Evolutionary conservation across 768 basidiomycete species (phyloP), one percentile per base, ranked within the genome.

Genomic region (Cubamyces lactineus): DNA sequence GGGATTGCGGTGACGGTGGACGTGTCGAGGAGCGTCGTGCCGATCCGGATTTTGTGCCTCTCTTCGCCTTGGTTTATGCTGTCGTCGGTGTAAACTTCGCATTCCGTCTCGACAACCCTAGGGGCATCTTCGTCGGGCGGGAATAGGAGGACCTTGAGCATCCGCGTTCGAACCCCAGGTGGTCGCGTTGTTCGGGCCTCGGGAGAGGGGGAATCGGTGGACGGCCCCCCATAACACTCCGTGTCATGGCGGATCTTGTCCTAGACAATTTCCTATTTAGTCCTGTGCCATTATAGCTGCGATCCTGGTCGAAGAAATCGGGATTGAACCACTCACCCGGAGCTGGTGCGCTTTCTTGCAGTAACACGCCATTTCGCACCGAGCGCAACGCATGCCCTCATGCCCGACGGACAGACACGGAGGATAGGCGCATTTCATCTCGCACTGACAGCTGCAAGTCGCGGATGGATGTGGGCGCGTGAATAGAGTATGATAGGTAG

Each of bases 131-230:
- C 48, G 49, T 51, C 48, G 2, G 39, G 9, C 16, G 57, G 40
- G 26, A 59, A 59, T 24, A 59, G 26, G 6, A 51, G 16, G 8
- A 43, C 57, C 16, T 23, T 51, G 49, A 59, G 38, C n/a, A 15
- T 41, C 15, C 49, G 57, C 11, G 24, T 42, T n/a, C 24, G 28
- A 4, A 34, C 19, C 30, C 21, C 13, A 4, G 5, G 42, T 28
- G 38, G 8, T 5, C 17, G 13, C 16, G 53, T 17, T 15, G 41
- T 8, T 23, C 23, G 19, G 45, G 42, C 40, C 24, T 24, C 34
- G 34, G 19, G n/a, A 9, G 34, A 28, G 34, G 34, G 34, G 9
- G 34, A 4, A 6, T 34, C 34, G 9, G 53, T 7, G 26, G 53
- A 28, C 26, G 40, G 17, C 0, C 30, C 21, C 0, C 30, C 21